phyloP scores from a whole-genome alignment of 306 rosid species.

The Dryas drummondii region DNA sequence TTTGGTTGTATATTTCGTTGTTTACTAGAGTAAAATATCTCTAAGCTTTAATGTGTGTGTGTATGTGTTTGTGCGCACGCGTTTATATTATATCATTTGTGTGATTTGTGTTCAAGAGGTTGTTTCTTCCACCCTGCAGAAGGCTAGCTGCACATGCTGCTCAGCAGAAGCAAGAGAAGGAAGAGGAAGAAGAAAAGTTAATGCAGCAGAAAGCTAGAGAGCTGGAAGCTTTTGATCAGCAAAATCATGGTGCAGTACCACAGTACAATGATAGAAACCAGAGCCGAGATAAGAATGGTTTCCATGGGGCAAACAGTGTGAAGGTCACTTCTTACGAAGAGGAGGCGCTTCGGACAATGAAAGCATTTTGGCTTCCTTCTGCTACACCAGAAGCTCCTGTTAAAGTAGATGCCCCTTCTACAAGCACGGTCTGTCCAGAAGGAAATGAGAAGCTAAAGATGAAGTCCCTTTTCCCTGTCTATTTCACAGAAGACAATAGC shows the following conservation, averaged over 20 bases:
- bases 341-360: conserved; percentile 98
- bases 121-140: conserved; percentile 39
- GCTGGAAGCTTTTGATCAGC: conserved; percentile 95
- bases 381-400: conserved; percentile 90
- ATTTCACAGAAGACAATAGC: conserved; percentile 72
- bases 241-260: conserved; percentile 94
- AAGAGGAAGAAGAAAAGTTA: conserved; percentile 77
- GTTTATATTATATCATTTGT: not conserved
- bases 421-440: conserved; percentile 76
- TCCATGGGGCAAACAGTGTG: conserved; percentile 98
- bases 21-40: not conserved
- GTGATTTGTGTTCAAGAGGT: conserved; percentile 8
- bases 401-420: conserved; percentile 73
- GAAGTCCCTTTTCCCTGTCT: conserved; percentile 74
- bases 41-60: not conserved
- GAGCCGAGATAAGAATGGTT: conserved; percentile 70
- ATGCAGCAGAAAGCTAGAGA: conserved; percentile 80
- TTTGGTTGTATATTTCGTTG: not conserved
- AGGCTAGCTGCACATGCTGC: conserved; percentile 77
- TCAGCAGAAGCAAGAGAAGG: conserved; percentile 86
- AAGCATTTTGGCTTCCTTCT: conserved; percentile 98
- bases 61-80: too few relatives aligned
- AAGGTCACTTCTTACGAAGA: conserved; percentile 97
- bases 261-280: conserved; percentile 75
- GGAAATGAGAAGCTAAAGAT: conserved; percentile 87